These are phyloP conservation scores for Sarocladium strictum DNA, from an alignment of 2,329 filamentous ascomycete genomes.

Conservation along the genomic window DNA sequence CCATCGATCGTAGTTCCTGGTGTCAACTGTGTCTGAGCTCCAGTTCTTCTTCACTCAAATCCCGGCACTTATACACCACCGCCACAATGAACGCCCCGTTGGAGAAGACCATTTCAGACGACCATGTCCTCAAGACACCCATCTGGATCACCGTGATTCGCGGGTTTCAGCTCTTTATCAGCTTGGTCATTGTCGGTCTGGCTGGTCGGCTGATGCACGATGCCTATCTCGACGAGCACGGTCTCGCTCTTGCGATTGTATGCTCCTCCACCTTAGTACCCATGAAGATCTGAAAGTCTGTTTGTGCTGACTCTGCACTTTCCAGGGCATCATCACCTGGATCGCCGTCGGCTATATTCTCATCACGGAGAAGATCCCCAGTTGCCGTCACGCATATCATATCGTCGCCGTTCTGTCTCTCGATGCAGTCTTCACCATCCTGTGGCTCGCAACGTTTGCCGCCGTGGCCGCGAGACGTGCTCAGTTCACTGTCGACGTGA, in stretches of 20 bases:
- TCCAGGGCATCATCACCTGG: constrained; percentile 40
- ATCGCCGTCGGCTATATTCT: constrained; percentile 35
- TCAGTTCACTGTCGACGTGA: constrained; percentile 25
- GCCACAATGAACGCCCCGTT: background rate
- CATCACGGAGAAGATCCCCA: constrained; percentile 32
- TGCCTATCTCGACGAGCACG: constrained; percentile 31
- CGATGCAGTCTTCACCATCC: constrained; percentile 36
- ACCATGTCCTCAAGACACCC: constrained; percentile 33
- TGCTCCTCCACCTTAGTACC: constrained; percentile 14
- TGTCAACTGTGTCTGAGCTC: background rate
- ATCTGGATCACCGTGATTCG: constrained; percentile 37
- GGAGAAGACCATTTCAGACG: constrained; percentile 2
- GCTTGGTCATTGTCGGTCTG: constrained; percentile 37
- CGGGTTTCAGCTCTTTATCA: constrained; percentile 33
- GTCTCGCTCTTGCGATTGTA: constrained; percentile 36
- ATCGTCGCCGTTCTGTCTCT: constrained; percentile 37
- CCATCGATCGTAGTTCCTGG: background rate
- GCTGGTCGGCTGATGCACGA: constrained; percentile 34
- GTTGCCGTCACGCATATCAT: constrained; percentile 32
- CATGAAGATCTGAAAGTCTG: too few relatives aligned
- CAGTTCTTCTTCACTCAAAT: background rate
- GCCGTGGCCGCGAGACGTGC: constrained; percentile 34
- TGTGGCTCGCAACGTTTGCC: constrained; percentile 41
- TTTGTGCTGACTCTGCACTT: constrained; percentile 13
- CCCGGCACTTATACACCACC: background rate